Conservation (phyloP, 106 monocot species). For the Phalaenopsis equestris region DNA sequence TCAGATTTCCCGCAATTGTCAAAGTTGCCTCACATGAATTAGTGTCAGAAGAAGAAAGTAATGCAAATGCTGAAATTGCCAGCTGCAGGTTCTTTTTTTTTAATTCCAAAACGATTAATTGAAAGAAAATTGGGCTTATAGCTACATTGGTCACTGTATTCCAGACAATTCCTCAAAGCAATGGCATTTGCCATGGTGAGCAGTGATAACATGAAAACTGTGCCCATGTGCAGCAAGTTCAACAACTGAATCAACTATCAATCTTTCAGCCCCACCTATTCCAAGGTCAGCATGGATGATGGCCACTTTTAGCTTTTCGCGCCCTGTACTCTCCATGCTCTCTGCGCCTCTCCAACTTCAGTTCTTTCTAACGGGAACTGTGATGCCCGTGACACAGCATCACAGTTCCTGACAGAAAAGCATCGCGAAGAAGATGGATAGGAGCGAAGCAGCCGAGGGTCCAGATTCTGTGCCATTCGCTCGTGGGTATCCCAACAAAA, state of each 20-base stretch:
- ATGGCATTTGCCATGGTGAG: conserved; percentile 80
- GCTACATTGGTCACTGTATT: conserved; percentile 50
- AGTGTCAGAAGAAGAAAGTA: conserved; percentile 42
- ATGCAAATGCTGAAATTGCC: conserved; percentile 88
- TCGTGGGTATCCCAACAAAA: no score
- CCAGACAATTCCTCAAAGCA: conserved; percentile 91
- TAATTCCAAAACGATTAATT: conserved; percentile 92
- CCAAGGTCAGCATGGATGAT: conserved; percentile 97
- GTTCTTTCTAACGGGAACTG: background rate
- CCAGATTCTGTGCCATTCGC: no score
- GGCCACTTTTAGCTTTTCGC: conserved; percentile 52
- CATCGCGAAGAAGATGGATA: no score
- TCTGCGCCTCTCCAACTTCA: background rate
- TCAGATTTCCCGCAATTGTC: conserved; percentile 65
- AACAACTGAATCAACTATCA: conserved; percentile 90
- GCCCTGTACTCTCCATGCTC: conserved; percentile 10
- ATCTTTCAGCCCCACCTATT: conserved; percentile 92
- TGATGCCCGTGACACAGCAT: no score
- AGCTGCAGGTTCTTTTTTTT: conserved; percentile 89
- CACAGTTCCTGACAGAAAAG: no score
- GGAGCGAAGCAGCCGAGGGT: no score
- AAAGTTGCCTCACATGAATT: conserved; percentile 39
- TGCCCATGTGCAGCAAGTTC: conserved; percentile 78
- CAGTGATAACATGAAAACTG: conserved; percentile 79
- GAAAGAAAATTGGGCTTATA: conserved; percentile 96